Conservation (phyloP, 1,139 yeast species). For the Geotrichum bryndzae region DNA sequence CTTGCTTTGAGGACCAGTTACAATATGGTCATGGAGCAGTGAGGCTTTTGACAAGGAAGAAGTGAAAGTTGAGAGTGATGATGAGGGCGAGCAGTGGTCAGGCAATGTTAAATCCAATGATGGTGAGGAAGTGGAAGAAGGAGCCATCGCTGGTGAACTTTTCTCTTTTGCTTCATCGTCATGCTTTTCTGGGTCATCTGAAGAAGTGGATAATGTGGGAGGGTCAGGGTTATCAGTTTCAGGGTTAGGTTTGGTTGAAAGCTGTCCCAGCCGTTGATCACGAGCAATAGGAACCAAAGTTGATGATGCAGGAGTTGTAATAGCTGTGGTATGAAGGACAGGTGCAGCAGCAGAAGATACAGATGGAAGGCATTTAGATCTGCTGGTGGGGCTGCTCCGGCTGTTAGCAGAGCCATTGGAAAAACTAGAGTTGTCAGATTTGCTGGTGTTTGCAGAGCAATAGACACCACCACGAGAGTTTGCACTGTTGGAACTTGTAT, state of each 20-base stretch:
- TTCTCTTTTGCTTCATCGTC: neutral
- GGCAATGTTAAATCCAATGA: conserved; percentile 6
- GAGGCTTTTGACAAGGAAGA: neutral
- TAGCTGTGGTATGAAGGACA: neutral
- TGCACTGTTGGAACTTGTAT: neutral
- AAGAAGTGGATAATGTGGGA: neutral
- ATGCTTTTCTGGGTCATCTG: neutral
- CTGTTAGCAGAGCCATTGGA: neutral
- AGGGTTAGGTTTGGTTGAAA: neutral
- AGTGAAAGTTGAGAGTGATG: neutral
- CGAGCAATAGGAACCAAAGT: neutral
- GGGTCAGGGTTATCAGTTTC: neutral
- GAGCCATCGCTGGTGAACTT: neutral
- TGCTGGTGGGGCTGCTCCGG: neutral
- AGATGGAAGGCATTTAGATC: neutral
- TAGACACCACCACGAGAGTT: neutral
- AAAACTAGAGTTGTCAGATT: neutral
- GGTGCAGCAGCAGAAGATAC: neutral
- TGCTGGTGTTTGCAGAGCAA: neutral
- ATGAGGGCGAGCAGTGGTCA: neutral
- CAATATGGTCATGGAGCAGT: neutral
- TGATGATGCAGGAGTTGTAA: neutral
- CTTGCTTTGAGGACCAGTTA: neutral
- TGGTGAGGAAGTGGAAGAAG: conserved; percentile 16
- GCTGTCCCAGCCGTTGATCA: neutral